Evolutionary conservation across 257 asterid genomes (phyloP).

Genomic region (Coffea eugenioides): DNA sequence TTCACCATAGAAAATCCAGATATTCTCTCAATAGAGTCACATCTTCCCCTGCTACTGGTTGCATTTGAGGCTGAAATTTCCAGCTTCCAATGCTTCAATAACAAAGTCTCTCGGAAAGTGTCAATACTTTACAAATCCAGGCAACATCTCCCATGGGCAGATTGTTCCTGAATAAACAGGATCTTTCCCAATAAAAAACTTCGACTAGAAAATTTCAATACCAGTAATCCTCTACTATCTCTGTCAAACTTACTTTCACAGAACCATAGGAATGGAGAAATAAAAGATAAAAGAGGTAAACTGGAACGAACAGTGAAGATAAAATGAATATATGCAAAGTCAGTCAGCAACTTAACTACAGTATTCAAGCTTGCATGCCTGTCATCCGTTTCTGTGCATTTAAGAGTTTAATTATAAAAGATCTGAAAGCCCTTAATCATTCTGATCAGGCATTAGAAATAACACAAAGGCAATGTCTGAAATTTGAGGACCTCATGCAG

Average conservation of each 20-base stretch:
- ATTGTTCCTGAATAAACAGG: too few species aligned
- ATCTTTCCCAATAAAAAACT: too few species aligned
- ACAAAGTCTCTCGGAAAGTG: neutral
- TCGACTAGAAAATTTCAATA: neutral
- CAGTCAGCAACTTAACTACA: conserved; percentile 29
- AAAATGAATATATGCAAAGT: conserved; percentile 6
- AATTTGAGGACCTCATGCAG: neutral
- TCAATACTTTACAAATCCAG: neutral
- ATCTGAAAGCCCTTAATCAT: neutral
- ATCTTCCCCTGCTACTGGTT: too few species aligned
- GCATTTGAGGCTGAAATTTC: too few species aligned
- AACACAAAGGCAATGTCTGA: neutral
- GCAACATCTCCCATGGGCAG: neutral
- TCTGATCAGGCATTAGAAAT: neutral
- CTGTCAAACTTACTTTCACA: neutral
- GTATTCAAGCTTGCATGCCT: conserved; percentile 15
- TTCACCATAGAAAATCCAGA: too few species aligned
- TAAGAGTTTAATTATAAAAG: conserved; percentile 7
- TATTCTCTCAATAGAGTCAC: too few species aligned
- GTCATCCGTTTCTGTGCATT: conserved; percentile 22
- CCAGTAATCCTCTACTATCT: neutral
- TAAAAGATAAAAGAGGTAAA: neutral
- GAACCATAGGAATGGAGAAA: neutral
- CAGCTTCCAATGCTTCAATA: neutral
- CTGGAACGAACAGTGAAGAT: neutral